Base-by-base conservation (phyloP, 2,329 filamentous ascomycete genomes). In the Bipolaris zeicola region DNA sequence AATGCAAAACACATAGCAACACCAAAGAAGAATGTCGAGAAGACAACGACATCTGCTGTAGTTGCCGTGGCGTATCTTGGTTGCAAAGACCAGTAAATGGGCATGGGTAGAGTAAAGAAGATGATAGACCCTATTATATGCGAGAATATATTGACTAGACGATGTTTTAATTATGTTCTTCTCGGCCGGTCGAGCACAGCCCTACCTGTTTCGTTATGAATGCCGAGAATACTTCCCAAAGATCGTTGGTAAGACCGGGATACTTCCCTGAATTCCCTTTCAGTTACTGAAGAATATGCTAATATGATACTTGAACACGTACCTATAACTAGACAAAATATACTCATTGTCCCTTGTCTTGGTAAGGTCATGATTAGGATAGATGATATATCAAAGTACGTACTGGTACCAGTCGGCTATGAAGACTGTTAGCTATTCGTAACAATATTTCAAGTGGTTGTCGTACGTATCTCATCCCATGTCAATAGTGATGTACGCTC, bases 381-480 rank as follows among this genome's bases (percentile, higher is more conserved):
- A 14, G 3, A 14, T 18, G 8, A n/a, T 18, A 3, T 16, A 5
- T 14, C 3, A 24, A 7, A 20, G 2, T 3, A 22, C 38, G n/a
- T 50, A 52, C 49, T 38, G 39, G 39, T 45, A 51, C 49, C 49
- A 52, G n/a, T 24, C 16, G n/a, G 49, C 49, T 52, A 28, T 11
- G 16, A 0, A 5, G 8, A 18, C 13, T 3, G 1, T 51, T 11
- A 51, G 39, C 28, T 16, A 6, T 4, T 8, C 1, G n/a, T 28
- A 36, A 14, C 2, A 14, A 3, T 14, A 43, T 36, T 10, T 3
- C 1, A 36, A 44, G 2, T 11, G 1, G 33, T 6, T 6, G 8
- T 34, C 39, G 14, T 24, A 51, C 49, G 49, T 43, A 51, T 51
- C 6, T 51, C 39, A 26, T 44, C 5, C 39, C 49, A 51, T 11